phyloP scores from a whole-genome alignment of 1,139 yeast genomes.

The Eremothecium cymbalariae region DNA sequence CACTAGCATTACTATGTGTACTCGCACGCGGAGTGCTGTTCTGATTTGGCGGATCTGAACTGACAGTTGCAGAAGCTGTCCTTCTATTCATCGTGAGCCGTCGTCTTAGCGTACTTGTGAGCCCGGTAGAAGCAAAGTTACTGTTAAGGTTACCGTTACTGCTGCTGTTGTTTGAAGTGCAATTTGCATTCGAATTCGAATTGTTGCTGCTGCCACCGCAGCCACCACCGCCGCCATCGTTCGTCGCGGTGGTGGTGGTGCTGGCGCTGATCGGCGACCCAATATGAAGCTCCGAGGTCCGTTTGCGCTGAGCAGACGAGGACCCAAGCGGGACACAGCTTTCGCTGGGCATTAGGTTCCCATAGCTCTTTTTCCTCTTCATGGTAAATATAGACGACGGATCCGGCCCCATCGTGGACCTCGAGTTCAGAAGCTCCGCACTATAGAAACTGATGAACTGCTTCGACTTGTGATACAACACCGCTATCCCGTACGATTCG shows the following conservation, averaged over 20 bases:
- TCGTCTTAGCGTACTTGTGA: conserved; percentile 17
- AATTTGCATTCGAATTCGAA: conserved; percentile 1
- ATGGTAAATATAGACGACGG: neutral
- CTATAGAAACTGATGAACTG: conserved; percentile 24
- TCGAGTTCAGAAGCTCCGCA: conserved; percentile 17
- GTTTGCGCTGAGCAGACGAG: conserved; percentile 5
- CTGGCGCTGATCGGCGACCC: conserved; percentile 5
- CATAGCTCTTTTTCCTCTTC: conserved; percentile 9
- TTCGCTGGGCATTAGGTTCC: conserved; percentile 5
- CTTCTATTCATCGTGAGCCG: conserved; percentile 20
- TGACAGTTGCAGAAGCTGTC: conserved; percentile 14
- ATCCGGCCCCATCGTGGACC: neutral
- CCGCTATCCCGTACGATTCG: conserved; percentile 19
- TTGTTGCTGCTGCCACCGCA: no score
- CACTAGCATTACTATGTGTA: conserved; percentile 15
- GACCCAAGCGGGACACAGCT: conserved; percentile 5
- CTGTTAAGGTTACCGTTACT: conserved; percentile 6
- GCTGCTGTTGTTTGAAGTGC: neutral
- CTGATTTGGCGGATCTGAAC: conserved; percentile 7
- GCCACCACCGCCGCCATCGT: no score
- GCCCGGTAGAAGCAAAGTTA: conserved; percentile 9
- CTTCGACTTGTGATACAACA: conserved; percentile 16
- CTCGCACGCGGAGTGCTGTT: conserved; percentile 5
- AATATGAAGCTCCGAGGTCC: conserved; percentile 7
- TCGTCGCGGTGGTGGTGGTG: no score